Conservation (phyloP, 331 rosid species). For the Acacia concinna region DNA sequence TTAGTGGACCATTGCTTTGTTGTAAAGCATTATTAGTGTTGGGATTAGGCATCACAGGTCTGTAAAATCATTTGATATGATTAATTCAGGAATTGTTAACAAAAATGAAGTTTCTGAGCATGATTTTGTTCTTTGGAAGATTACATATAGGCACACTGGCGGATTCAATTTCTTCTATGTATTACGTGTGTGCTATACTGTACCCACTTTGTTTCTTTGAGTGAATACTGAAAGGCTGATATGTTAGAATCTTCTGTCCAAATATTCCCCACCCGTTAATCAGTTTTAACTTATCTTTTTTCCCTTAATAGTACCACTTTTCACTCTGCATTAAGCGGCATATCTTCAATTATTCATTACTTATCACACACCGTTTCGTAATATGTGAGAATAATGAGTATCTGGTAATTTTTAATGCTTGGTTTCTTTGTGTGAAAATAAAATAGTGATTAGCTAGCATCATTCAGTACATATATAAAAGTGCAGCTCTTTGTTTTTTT, state of each 20-base stretch:
- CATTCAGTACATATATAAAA: neutral
- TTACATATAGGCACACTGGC: no score
- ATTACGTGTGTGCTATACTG: neutral
- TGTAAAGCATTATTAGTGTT: neutral
- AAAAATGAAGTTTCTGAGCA: neutral
- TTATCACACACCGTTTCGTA: neutral
- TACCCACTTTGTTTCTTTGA: neutral
- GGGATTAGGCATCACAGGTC: neutral
- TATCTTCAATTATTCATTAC: neutral
- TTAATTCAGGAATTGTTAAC: no score
- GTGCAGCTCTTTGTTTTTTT: neutral
- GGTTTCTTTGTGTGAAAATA: neutral
- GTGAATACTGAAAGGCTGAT: neutral
- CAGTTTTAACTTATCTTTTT: neutral
- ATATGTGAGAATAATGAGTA: neutral
- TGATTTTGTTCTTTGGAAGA: neutral
- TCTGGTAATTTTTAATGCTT: neutral
- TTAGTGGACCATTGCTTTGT: no score
- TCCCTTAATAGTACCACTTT: neutral
- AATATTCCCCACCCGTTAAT: neutral
- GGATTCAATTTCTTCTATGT: neutral
- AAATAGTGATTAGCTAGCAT: neutral
- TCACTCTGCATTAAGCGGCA: neutral
- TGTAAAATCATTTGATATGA: neutral
- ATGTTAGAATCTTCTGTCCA: conserved; percentile 2